phyloP scores from a whole-genome alignment of 345 rosid species.

The Acer saccharum region DNA sequence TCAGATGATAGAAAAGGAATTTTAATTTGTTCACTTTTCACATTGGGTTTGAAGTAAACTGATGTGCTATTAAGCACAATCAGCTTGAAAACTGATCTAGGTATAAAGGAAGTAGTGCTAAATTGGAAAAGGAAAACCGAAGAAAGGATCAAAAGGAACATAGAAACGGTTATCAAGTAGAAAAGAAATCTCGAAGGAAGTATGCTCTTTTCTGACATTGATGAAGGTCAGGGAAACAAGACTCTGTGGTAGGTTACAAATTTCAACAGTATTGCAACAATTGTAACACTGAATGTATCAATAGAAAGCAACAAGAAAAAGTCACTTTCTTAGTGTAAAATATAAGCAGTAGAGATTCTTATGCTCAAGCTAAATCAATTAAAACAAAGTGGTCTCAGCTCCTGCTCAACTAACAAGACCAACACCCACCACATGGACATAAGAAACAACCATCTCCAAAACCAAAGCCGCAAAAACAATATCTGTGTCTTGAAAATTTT shows the following conservation, averaged over 20 bases:
- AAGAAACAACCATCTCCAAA: conserved; percentile 6
- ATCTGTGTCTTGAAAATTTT: conserved; percentile 11
- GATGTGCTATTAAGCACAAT: conserved; percentile 59
- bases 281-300: not conserved
- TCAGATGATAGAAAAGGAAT: conserved; percentile 34
- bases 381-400: not conserved
- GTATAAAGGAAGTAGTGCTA: conserved; percentile 48
- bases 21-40: conserved; percentile 30
- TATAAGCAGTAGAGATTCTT: not conserved
- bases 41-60: conserved; percentile 36
- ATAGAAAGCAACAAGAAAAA: not conserved
- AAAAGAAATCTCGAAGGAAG: conserved; percentile 59
- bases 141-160: conserved; percentile 56
- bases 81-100: conserved; percentile 61
- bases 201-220: conserved; percentile 62
- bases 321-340: not conserved
- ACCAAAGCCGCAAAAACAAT: conserved; percentile 9
- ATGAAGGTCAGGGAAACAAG: conserved; percentile 2
- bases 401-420: not conserved
- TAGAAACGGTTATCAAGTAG: conserved; percentile 51
- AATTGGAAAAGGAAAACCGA: conserved; percentile 63
- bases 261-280: not conserved
- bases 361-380: not conserved
- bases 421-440: not conserved
- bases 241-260: not conserved